Base-by-base conservation (phyloP, 495 filamentous ascomycete species). In the Aspergillus bertholletiae region DNA sequence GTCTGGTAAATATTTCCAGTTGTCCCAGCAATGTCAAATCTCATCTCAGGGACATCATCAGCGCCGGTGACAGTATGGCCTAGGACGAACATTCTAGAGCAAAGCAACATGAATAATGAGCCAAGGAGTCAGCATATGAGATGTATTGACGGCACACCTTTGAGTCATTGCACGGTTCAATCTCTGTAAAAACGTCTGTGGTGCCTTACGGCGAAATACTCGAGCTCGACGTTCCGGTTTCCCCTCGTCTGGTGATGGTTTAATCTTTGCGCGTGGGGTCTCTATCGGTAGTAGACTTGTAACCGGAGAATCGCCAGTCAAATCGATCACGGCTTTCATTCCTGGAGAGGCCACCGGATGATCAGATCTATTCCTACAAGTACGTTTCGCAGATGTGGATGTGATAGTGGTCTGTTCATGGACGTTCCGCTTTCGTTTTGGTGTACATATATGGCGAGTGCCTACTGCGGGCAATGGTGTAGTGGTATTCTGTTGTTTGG, bases 1-100 rank as follows among this genome's bases (percentile, higher is more conserved):
- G 80, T 73, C 9, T 72, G 81, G 72, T 95, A 95, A 44, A 92
- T 71, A 59, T 92, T 90, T 5, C 88, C 89, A 3, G 85, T 89
- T 7, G 85, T 80, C 22, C 90, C 90, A 13, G 85, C 85, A 46
- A 95, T 72, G 32, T 87, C 80, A 59, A 93, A 81, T 1, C 61
- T 71, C 53, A 88, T 80, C 30, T 76, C 67, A 2, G 76, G 82
- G 3, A 56, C 53, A 0, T 75, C 64, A 3, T 68, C 64, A 5
- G 72, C 74, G 12, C 69, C 71, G 23, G 51, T 53, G 6, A 82
- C 71, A 17, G 59, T 71, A 22, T 84, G 74, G 34, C 73, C 68
- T 6, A 86, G 68, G 5, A 86, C 74, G 54, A 78, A 84, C 79
- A 88, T 84, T 23, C 82, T 83, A 51, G 1, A 32, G 3, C n/a